Percentiles rank a stretch among this genome's conserved stretches.
phyloP scores from a whole-genome alignment of 257 asterid species.

The Pogostemon cablin region DNA sequence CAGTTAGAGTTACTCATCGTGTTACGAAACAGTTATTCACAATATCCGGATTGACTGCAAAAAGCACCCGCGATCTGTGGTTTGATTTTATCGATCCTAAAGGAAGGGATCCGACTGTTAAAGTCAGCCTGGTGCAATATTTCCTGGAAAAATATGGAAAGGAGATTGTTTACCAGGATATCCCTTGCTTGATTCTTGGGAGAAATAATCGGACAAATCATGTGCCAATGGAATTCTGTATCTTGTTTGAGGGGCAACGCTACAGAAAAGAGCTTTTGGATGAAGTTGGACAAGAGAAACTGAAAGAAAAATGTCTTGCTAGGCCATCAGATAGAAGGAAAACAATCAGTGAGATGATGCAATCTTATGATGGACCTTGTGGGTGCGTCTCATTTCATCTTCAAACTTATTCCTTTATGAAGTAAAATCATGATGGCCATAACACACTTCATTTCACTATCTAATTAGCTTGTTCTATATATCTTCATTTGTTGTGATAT shows the following conservation, averaged over 20 bases:
- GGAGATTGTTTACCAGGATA: conserved; percentile 41
- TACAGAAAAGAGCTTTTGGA: conserved; percentile 62
- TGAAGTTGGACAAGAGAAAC: conserved; percentile 25
- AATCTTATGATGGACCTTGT: conserved; percentile 67
- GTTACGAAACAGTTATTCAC: conserved; percentile 51
- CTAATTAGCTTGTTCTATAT: conserved; percentile 6
- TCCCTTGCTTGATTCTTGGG: conserved; percentile 67
- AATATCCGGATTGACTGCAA: conserved; percentile 42
- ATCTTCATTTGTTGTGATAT: background rate
- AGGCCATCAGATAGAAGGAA: conserved; percentile 48
- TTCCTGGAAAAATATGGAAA: conserved; percentile 56
- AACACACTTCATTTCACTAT: conserved; percentile 8
- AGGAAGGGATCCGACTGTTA: conserved; percentile 43
- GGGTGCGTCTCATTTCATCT: conserved; percentile 51
- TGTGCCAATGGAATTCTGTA: conserved; percentile 74
- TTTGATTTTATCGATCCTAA: conserved; percentile 56
- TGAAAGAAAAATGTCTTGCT: conserved; percentile 50
- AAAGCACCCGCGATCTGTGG: conserved; percentile 41
- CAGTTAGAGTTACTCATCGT: conserved; percentile 64
- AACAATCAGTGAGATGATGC: conserved; percentile 52
- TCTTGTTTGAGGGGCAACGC: conserved; percentile 66
- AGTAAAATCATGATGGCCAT: conserved; percentile 9
- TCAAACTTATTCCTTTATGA: background rate
- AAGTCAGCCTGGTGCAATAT: conserved; percentile 47
- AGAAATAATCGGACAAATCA: conserved; percentile 44